Evolutionary conservation across 192 early-diverging fungal genomes (phyloP).

Genomic region (Backusella circina): DNA sequence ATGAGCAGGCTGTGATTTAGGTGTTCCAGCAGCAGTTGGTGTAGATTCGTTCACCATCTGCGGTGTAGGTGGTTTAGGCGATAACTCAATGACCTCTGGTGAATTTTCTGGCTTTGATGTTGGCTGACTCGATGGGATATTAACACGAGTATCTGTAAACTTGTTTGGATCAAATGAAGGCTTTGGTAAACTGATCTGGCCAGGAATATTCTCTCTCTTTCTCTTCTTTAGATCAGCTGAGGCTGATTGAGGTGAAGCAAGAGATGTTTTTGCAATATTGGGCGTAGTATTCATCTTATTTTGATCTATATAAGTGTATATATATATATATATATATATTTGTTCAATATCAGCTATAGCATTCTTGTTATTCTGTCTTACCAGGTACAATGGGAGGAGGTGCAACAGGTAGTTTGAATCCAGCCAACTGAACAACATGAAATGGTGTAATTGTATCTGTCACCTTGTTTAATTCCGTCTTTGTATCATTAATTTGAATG

Average conservation of each 20-base stretch:
- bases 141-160: constrained; percentile 20
- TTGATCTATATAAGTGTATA: no score
- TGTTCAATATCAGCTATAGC: no score
- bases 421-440: constrained; percentile 49
- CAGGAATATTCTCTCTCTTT: constrained; percentile 35
- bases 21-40: background rate
- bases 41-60: background rate
- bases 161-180: constrained; percentile 20
- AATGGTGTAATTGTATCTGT: constrained; percentile 24
- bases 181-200: constrained; percentile 31
- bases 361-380: background rate
- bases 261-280: background rate
- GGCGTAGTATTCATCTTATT: background rate
- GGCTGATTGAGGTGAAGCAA: constrained; percentile 15
- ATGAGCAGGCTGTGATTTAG: constrained; percentile 16
- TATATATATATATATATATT: no score
- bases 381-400: constrained; percentile 3
- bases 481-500: constrained; percentile 16
- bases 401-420: constrained; percentile 39
- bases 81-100: background rate
- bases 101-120: background rate
- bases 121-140: background rate
- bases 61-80: constrained; percentile 1
- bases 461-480: constrained; percentile 32
- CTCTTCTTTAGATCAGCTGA: constrained; percentile 30